Evolutionary conservation across 371 early-diverging fungal genomes (phyloP).

Genomic region (Amoeboaphelidium protococcarum): DNA sequence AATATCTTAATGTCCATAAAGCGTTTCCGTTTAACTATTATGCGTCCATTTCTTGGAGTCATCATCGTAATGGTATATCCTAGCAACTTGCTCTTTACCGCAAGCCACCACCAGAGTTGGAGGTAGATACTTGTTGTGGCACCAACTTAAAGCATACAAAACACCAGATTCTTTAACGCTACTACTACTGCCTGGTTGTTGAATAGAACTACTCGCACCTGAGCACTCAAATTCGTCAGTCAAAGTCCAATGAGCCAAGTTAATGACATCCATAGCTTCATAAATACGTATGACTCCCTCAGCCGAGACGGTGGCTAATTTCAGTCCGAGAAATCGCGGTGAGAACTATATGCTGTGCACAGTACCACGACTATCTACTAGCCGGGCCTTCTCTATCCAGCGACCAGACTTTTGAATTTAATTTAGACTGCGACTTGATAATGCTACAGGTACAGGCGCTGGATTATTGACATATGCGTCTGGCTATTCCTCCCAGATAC

Average conservation of each 20-base stretch:
- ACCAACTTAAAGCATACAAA: constrained; percentile 53
- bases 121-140: constrained; percentile 27
- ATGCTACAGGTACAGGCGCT: too few species aligned
- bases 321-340: constrained; percentile 40
- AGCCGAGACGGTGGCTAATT: constrained; percentile 51
- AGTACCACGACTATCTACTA: constrained; percentile 39
- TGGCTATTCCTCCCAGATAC: constrained; percentile 66
- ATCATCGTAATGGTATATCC: constrained; percentile 12
- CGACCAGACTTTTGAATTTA: constrained; percentile 20
- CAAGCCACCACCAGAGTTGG: constrained; percentile 67
- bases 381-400: constrained; percentile 33
- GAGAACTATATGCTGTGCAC: constrained; percentile 72
- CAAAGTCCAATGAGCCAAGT: constrained; percentile 49
- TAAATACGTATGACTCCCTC: constrained; percentile 72
- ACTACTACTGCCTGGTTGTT: too few species aligned
- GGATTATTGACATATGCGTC: too few species aligned
- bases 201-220: too few species aligned
- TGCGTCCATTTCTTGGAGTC: neutral
- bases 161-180: neutral
- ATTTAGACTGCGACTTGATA: too few species aligned
- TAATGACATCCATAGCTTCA: constrained; percentile 57
- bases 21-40: constrained; percentile 15
- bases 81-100: constrained; percentile 48
- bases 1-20: constrained; percentile 35
- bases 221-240: constrained; percentile 12